phyloP scores from a whole-genome alignment of 495 filamentous ascomycete species.

The Niebla homalea region DNA sequence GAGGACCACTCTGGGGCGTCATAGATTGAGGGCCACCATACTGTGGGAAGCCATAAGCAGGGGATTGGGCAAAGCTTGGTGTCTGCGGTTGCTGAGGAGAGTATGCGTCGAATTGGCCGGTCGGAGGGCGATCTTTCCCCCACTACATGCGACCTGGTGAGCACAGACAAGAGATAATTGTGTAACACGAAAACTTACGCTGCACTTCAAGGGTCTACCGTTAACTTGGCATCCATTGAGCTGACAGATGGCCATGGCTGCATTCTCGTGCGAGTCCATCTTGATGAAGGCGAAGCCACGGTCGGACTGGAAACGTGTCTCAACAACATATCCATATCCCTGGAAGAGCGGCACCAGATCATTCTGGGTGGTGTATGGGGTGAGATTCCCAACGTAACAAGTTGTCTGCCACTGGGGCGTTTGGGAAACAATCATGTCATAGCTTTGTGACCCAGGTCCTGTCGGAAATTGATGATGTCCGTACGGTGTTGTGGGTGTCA shows the following conservation, averaged over 20 bases:
- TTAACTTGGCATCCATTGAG: slow-evolving; percentile 96
- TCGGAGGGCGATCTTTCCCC: slow-evolving; percentile 96
- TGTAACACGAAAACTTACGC: slow-evolving; percentile 52
- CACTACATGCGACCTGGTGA: slow-evolving; percentile 46
- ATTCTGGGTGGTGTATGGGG: slow-evolving; percentile 92
- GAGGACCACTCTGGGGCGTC: slow-evolving; percentile 49
- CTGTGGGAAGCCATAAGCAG: slow-evolving; percentile 84
- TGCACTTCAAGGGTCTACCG: slow-evolving; percentile 94
- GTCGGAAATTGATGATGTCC: slow-evolving; percentile 98
- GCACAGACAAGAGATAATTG: slow-evolving; percentile 2
- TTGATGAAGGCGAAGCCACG: slow-evolving; percentile 98
- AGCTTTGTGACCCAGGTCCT: slow-evolving; percentile 78
- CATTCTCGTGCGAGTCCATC: slow-evolving; percentile 98
- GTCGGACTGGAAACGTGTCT: slow-evolving; percentile 96
- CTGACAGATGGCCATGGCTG: slow-evolving; percentile 96
- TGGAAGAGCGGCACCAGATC: slow-evolving; percentile 94
- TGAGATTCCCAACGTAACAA: slow-evolving; percentile 95
- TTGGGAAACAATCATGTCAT: slow-evolving; percentile 93
- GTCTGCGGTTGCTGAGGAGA: slow-evolving; percentile 64
- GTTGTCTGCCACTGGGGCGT: slow-evolving; percentile 99
- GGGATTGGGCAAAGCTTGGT: slow-evolving; percentile 46
- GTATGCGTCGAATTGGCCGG: slow-evolving; percentile 68
- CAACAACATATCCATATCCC: slow-evolving; percentile 94
- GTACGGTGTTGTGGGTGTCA: slow-evolving; percentile 93
- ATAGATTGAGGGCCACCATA: slow-evolving; percentile 65